These are phyloP conservation scores for Babesia gibsoni DNA, from an alignment of 169 alveolate species.

Conservation along the genomic window DNA sequence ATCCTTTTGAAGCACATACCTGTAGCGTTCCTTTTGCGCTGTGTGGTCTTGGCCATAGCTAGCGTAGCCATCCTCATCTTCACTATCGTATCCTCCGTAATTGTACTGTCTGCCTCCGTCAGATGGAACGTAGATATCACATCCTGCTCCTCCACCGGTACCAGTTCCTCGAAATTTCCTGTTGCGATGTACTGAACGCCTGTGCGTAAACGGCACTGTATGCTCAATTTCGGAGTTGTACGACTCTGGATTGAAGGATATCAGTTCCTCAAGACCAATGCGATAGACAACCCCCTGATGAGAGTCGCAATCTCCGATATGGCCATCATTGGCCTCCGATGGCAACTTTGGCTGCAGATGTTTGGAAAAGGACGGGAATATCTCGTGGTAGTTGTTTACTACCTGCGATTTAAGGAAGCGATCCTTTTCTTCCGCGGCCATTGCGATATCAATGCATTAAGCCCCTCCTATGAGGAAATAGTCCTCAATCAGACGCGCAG, in stretches of 20 bases:
- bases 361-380: neutral
- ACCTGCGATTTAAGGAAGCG: neutral
- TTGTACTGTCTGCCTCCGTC: neutral
- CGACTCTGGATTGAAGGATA: constrained; percentile 6
- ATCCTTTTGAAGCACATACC: constrained; percentile 9
- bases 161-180: neutral
- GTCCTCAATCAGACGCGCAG: no score
- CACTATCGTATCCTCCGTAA: neutral
- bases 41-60: neutral
- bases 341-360: neutral
- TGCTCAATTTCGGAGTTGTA: neutral
- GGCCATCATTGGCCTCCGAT: neutral
- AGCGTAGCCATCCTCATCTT: constrained; percentile 14
- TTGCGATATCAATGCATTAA: neutral
- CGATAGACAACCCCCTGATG: neutral
- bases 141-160: neutral
- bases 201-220: constrained; percentile 13
- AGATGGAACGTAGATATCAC: neutral
- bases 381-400: constrained; percentile 14
- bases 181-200: neutral
- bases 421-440: neutral
- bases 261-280: constrained; percentile 7
- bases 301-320: constrained; percentile 2
- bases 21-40: constrained; percentile 15
- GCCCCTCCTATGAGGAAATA: no score